Conservation (phyloP, 106 monocot species). For the Dioscorea zingiberensis region DNA sequence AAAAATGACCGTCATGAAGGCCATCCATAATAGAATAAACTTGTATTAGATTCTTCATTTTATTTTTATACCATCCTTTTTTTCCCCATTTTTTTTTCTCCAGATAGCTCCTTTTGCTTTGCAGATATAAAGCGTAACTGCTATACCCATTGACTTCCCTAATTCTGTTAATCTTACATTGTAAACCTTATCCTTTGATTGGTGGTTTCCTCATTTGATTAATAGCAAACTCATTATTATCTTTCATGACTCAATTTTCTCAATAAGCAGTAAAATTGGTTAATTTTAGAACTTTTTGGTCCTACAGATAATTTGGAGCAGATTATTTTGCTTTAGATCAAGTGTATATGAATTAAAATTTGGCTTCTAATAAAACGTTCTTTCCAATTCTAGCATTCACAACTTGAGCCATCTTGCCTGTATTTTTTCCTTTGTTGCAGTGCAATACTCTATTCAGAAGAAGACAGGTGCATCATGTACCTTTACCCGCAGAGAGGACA, state of each 20-base stretch:
- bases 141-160: no score
- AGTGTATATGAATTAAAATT: neutral
- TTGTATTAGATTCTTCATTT: no score
- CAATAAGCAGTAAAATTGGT: neutral
- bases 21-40: no score
- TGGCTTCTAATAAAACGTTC: neutral
- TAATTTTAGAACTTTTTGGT: no score
- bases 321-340: neutral
- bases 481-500: conserved; percentile 26
- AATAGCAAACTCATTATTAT: neutral
- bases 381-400: neutral
- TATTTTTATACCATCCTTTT: no score
- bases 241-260: neutral
- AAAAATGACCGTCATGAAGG: no score
- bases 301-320: neutral
- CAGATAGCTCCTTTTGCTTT: no score
- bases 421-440: conserved; percentile 31
- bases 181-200: neutral
- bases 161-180: no score
- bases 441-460: conserved; percentile 45
- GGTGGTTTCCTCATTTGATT: neutral
- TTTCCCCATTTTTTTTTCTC: no score
- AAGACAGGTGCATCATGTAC: conserved; percentile 28
- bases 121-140: neutral
- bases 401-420: neutral